Conservation (phyloP, 257 asterid species). For the Sherardia arvensis region DNA sequence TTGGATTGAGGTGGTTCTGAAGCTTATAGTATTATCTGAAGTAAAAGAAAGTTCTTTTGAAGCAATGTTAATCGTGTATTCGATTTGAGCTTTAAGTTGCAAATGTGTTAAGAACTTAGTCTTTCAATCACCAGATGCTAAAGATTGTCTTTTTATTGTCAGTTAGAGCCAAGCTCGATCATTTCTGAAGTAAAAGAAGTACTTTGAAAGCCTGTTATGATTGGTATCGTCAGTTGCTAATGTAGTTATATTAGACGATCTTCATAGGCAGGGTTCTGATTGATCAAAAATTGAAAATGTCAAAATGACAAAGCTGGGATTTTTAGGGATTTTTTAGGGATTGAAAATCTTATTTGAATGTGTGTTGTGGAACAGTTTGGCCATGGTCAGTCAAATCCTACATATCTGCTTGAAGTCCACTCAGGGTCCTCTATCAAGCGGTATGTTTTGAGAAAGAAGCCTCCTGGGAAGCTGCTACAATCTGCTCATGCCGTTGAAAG, state of each 20-base stretch:
- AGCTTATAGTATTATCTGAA: too few relatives aligned
- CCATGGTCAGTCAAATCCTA: constrained; percentile 95
- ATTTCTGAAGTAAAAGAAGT: neutral
- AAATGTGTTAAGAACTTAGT: too few relatives aligned
- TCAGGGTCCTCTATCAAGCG: constrained; percentile 44
- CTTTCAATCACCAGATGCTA: neutral
- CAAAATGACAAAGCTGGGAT: neutral
- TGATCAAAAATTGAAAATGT: neutral
- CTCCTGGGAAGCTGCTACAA: constrained; percentile 70
- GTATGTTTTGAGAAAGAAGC: constrained; percentile 86
- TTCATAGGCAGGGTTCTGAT: neutral
- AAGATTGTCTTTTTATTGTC: neutral
- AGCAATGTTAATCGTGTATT: too few relatives aligned
- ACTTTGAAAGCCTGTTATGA: neutral
- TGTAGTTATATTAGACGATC: neutral
- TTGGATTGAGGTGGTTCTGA: neutral
- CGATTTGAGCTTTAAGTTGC: too few relatives aligned
- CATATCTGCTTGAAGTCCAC: constrained; percentile 73
- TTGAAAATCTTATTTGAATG: neutral
- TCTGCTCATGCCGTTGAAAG: constrained; percentile 98
- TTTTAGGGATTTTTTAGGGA: neutral
- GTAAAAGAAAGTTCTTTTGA: too few relatives aligned
- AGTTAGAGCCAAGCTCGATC: neutral
- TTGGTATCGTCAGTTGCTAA: neutral
- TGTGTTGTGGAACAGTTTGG: constrained; percentile 54